A percentile compares a stretch with the other conserved stretches of the same genome.
phyloP scores from a whole-genome alignment of 768 basidiomycete genomes.

The Tricholomella constricta region DNA sequence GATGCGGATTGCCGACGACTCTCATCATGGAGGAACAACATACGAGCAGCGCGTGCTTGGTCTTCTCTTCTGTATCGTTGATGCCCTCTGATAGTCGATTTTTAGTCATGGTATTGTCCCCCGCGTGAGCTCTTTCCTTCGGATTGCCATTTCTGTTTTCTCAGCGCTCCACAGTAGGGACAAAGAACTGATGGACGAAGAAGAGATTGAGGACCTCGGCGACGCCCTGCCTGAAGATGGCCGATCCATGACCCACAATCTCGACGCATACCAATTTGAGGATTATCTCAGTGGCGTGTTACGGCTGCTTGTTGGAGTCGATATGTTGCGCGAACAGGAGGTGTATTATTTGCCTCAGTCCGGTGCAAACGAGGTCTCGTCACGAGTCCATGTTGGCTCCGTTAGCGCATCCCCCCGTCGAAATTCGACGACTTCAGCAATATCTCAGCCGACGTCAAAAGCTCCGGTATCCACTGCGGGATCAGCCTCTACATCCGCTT shows the following conservation, averaged over 20 bases:
- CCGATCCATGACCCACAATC: slow-evolving; percentile 44
- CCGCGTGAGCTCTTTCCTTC: too few relatives aligned
- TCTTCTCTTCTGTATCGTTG: too few relatives aligned
- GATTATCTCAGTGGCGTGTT: slow-evolving; percentile 56
- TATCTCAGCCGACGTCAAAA: slow-evolving; percentile 26
- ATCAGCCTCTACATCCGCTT: slow-evolving; percentile 32
- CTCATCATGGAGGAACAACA: too few relatives aligned
- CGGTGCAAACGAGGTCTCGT: slow-evolving; percentile 43
- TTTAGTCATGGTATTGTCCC: too few relatives aligned
- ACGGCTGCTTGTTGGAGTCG: slow-evolving; percentile 63
- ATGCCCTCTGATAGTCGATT: too few relatives aligned
- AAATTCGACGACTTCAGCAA: slow-evolving; percentile 21
- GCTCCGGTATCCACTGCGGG: slow-evolving; percentile 29
- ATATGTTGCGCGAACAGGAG: slow-evolving; percentile 64
- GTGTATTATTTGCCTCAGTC: slow-evolving; percentile 61
- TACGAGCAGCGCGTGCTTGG: too few relatives aligned
- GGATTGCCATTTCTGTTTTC: too few relatives aligned
- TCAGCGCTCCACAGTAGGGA: too few relatives aligned
- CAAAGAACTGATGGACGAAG: slow-evolving; percentile 55
- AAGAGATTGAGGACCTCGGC: slow-evolving; percentile 64
- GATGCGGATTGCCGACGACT: too few relatives aligned
- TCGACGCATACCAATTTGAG: slow-evolving; percentile 53
- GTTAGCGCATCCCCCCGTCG: slow-evolving; percentile 27
- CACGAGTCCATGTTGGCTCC: slow-evolving; percentile 18
- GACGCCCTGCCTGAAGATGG: slow-evolving; percentile 55